Percentiles rank a stretch among this genome's conserved stretches.
Evolutionary conservation across 805 yeast genomes (phyloP).

Genomic region (Pichia paraexigua): DNA sequence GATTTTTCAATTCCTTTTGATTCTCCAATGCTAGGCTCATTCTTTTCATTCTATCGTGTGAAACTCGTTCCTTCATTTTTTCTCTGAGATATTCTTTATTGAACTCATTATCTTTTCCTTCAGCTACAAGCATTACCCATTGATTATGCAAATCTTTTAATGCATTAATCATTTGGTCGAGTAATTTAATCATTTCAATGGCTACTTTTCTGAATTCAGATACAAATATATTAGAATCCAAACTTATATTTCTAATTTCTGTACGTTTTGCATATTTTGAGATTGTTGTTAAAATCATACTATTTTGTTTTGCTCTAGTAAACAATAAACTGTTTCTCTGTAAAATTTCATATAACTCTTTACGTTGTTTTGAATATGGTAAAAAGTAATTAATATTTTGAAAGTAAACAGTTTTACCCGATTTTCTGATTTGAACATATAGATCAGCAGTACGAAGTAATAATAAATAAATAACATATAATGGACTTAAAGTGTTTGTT

Average conservation of each 20-base stretch:
- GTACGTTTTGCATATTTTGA: constrained; percentile 39
- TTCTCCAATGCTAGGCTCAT: not conserved
- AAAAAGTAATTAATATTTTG: constrained; percentile 39
- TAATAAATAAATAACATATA: constrained; percentile 35
- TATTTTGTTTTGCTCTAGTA: constrained; percentile 41
- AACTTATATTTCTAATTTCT: constrained; percentile 2
- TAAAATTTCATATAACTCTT: constrained; percentile 19
- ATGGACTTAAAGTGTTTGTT: constrained; percentile 15
- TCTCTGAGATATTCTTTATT: constrained; percentile 28
- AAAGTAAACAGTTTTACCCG: constrained; percentile 40
- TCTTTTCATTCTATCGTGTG: constrained; percentile 10
- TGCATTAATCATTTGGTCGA: constrained; percentile 18
- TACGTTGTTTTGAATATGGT: constrained; percentile 27
- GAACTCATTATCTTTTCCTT: constrained; percentile 34
- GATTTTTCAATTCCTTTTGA: not conserved
- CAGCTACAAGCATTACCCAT: constrained; percentile 29
- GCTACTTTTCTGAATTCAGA: constrained; percentile 35
- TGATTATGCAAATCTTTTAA: constrained; percentile 32
- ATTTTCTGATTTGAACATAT: constrained; percentile 37
- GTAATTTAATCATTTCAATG: constrained; percentile 32
- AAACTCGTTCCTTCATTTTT: constrained; percentile 18
- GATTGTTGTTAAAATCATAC: constrained; percentile 39
- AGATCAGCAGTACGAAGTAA: constrained; percentile 43
- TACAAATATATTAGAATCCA: constrained; percentile 7
- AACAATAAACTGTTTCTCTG: constrained; percentile 18